phyloP scores from a whole-genome alignment of 805 yeast species.

The Suhomyces faveliae region DNA sequence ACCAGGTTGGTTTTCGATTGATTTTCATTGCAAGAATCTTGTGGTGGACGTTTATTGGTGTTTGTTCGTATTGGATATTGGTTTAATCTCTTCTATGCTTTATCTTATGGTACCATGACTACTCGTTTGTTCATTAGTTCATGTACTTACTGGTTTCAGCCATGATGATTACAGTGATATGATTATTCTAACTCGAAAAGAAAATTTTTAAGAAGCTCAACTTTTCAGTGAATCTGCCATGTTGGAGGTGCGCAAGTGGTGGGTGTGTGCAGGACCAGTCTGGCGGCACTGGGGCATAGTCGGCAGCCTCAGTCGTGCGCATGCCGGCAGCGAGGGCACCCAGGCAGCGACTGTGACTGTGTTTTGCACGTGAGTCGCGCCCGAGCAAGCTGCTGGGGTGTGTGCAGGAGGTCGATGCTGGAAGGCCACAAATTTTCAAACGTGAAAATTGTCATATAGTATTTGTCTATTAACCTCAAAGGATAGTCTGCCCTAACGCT shows the following conservation, averaged over 20 bases:
- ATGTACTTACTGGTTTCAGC: constrained; percentile 37
- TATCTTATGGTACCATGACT: neutral
- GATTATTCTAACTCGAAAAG: constrained; percentile 9
- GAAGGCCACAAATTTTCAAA: constrained; percentile 2
- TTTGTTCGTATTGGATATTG: neutral
- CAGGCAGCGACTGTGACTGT: constrained; percentile 5
- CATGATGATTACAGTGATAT: constrained; percentile 23
- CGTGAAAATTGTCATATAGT: neutral
- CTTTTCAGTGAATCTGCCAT: constrained; percentile 5
- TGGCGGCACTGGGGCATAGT: neutral
- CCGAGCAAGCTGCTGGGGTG: neutral
- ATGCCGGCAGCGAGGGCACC: constrained; percentile 1
- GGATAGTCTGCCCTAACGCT: constrained; percentile 83
- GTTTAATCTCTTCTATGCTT: neutral
- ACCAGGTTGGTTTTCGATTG: neutral
- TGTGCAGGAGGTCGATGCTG: neutral
- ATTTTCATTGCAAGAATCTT: neutral
- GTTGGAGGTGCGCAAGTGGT: neutral
- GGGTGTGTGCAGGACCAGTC: neutral
- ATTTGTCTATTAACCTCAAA: constrained; percentile 32
- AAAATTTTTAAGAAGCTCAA: constrained; percentile 12
- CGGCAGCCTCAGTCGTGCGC: neutral
- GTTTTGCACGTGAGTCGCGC: constrained; percentile 2
- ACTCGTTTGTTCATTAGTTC: neutral
- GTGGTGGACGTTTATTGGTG: neutral